Conservation (phyloP, 345 rosid species). For the Rhodamnia rubescens region DNA sequence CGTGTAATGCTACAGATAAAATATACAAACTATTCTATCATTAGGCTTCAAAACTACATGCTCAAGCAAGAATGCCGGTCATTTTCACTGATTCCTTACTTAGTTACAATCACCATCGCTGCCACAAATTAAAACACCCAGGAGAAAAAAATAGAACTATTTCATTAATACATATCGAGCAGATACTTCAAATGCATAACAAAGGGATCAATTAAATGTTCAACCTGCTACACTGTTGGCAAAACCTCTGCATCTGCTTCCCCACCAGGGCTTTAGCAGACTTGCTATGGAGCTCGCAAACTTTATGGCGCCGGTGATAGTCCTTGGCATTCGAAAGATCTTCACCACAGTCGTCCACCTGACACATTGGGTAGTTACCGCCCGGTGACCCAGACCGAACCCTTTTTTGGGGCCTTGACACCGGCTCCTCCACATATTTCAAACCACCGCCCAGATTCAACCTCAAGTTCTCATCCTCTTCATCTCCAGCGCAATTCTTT, state of each 20-base stretch:
- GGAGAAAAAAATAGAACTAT: background rate
- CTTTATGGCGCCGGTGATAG: constrained; percentile 88
- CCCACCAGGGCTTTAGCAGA: constrained; percentile 63
- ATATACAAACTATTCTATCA: background rate
- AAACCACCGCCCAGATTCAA: constrained; percentile 60
- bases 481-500: constrained; percentile 6
- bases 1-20: background rate
- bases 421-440: constrained; percentile 36
- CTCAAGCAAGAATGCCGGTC: background rate
- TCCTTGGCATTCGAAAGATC: constrained; percentile 77
- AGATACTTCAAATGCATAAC: background rate
- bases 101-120: background rate
- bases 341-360: constrained; percentile 74
- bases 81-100: background rate
- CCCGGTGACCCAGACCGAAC: constrained; percentile 78
- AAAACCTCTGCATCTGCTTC: constrained; percentile 93
- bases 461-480: constrained; percentile 42
- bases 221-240: constrained; percentile 98
- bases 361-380: constrained; percentile 62
- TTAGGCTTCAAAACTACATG: background rate
- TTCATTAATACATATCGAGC: background rate
- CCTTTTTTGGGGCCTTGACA: constrained; percentile 50
- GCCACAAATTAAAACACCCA: background rate
- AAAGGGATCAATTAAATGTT: background rate
- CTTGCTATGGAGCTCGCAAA: constrained; percentile 82